These are phyloP conservation scores for Chaetomium tenue DNA, from an alignment of 495 filamentous ascomycete species.

Conservation along the genomic window DNA sequence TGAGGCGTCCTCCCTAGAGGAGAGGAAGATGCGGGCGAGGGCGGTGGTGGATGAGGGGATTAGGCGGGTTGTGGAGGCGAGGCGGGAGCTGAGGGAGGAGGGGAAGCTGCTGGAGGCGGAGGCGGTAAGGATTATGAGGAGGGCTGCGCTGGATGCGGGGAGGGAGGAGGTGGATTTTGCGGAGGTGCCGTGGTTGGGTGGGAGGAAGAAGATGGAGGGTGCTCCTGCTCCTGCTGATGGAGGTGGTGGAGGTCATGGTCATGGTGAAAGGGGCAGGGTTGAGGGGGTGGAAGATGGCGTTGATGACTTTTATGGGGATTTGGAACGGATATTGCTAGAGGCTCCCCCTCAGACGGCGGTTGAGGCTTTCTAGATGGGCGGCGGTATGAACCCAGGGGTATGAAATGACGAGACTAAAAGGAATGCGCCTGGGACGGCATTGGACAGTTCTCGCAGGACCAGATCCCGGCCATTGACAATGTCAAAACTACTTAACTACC, in stretches of 20 bases:
- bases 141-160: slow-evolving; percentile 27
- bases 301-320: neutral
- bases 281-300: neutral
- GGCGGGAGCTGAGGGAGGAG: slow-evolving; percentile 23
- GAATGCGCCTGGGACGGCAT: too few relatives aligned
- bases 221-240: neutral
- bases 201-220: neutral
- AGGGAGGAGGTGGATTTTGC: slow-evolving; percentile 27
- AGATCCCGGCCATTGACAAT: neutral
- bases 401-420: neutral
- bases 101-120: slow-evolving; percentile 19
- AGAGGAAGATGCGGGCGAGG: slow-evolving; percentile 3
- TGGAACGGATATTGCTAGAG: slow-evolving; percentile 5
- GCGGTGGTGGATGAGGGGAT: slow-evolving; percentile 24
- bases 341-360: neutral
- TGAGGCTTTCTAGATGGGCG: slow-evolving; percentile 18
- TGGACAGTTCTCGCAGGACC: too few relatives aligned
- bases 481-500: neutral
- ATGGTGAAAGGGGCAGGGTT: neutral
- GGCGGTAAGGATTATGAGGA: slow-evolving; percentile 32
- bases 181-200: slow-evolving; percentile 27
- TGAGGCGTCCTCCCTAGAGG: neutral
- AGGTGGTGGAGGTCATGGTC: neutral
- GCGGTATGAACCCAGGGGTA: neutral
- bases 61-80: slow-evolving; percentile 8